Evolutionary conservation across 352 stramenopile species (phyloP).

Genomic region (Phytophthora cajani): DNA sequence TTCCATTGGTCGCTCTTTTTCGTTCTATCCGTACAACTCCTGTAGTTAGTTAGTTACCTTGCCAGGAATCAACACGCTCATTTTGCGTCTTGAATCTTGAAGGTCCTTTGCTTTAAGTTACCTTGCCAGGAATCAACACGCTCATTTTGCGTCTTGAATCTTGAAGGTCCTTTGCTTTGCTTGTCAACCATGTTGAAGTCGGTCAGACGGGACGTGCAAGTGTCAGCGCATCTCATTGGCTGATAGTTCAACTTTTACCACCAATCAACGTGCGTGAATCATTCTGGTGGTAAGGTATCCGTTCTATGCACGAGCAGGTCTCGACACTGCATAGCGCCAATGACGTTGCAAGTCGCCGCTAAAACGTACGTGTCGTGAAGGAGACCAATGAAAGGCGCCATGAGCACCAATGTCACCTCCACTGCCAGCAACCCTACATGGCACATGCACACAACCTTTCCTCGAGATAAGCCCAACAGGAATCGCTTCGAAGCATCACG

Average conservation of each 20-base stretch:
- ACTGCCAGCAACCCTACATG: background rate
- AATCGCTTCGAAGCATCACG: background rate
- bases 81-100: background rate
- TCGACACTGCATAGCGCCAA: background rate
- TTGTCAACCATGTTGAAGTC: conserved; percentile 10
- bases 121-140: no score
- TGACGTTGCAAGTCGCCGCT: conserved; percentile 5
- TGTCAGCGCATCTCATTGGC: background rate
- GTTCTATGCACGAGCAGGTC: background rate
- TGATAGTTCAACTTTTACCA: background rate
- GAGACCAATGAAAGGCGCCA: conserved; percentile 1
- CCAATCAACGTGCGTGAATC: background rate
- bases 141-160: background rate
- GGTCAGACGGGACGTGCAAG: background rate
- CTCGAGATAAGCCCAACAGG: background rate
- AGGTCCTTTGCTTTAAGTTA: background rate
- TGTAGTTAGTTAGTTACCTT: no score
- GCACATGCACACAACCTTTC: background rate
- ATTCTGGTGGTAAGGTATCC: background rate
- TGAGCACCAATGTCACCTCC: background rate
- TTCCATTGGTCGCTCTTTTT: no score
- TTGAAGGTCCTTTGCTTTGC: background rate
- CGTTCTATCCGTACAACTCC: no score
- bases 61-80: background rate
- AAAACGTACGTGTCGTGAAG: background rate